A percentile compares a stretch with the other conserved stretches of the same genome.
Conservation (phyloP, 495 filamentous ascomycete species). For the Xylona heveae region DNA sequence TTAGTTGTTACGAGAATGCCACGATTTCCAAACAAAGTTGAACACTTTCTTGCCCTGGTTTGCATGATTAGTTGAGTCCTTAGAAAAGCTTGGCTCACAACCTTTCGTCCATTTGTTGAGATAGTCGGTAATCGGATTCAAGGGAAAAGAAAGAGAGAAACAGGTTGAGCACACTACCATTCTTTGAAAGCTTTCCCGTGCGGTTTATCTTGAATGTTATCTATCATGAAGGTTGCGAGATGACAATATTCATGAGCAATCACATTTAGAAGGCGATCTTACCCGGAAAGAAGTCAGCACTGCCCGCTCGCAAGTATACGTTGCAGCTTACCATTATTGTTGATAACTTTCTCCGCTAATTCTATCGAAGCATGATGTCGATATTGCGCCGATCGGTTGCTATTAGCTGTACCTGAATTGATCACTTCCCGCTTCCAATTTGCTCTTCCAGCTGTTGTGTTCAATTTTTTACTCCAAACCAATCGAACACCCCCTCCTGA, state of each 20-base stretch:
- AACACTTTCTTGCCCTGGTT: conserved; percentile 26
- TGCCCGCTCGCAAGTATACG: background rate
- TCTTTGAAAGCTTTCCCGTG: conserved; percentile 71
- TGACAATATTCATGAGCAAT: conserved; percentile 94
- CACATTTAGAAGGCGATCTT: conserved; percentile 57
- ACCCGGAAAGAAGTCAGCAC: conserved; percentile 2
- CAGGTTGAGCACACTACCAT: conserved; percentile 26
- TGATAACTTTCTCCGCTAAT: conserved; percentile 68
- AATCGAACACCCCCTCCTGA: conserved; percentile 58
- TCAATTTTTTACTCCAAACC: conserved; percentile 66
- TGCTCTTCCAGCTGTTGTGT: conserved; percentile 72
- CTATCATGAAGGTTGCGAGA: conserved; percentile 69
- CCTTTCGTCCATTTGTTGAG: background rate
- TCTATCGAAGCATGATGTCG: conserved; percentile 65
- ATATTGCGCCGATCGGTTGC: conserved; percentile 7
- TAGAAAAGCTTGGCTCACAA: background rate
- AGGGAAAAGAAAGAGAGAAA: conserved; percentile 12
- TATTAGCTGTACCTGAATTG: conserved; percentile 12
- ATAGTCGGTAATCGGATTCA: no score
- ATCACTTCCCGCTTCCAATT: conserved; percentile 50
- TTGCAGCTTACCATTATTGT: conserved; percentile 26
- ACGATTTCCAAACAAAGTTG: conserved; percentile 22
- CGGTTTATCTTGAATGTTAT: conserved; percentile 39
- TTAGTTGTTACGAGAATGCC: conserved; percentile 63
- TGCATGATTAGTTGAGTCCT: background rate